Evolutionary conservation across 192 early-diverging fungal species (phyloP).

Genomic region (Glomus cerebriforme): DNA sequence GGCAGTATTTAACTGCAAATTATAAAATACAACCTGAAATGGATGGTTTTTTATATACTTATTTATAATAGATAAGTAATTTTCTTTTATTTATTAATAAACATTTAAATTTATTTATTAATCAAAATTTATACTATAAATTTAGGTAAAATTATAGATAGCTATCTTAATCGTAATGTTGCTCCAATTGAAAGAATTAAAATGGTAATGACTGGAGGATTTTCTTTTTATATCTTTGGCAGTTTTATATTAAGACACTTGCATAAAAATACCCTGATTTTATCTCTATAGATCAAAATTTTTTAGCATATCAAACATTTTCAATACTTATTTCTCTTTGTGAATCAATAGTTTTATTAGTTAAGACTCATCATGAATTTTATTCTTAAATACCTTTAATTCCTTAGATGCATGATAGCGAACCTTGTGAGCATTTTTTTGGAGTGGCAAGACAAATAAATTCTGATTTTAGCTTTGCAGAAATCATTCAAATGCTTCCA

Average conservation of each 20-base stretch:
- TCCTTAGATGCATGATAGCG: neutral
- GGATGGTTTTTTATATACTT: neutral
- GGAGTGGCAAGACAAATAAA: neutral
- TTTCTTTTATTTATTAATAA: neutral
- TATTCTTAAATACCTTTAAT: slow-evolving; percentile 2
- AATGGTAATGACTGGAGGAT: too few species aligned
- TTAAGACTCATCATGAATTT: neutral
- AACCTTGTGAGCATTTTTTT: neutral
- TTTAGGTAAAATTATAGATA: neutral
- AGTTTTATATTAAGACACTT: neutral
- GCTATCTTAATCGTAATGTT: neutral
- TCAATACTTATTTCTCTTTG: neutral
- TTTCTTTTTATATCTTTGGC: neutral
- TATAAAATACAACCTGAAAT: neutral
- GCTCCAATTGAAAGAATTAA: neutral
- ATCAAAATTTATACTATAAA: neutral
- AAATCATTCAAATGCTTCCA: neutral
- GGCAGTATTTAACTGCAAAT: neutral
- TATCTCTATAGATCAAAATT: neutral
- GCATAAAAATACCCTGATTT: neutral
- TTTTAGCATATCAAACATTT: neutral
- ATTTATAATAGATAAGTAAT: neutral
- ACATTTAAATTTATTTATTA: neutral
- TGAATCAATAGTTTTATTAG: neutral
- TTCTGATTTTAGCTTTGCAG: neutral